These are phyloP conservation scores for Vigna radiata DNA, from an alignment of 306 rosid genomes.

Conservation along the genomic window DNA sequence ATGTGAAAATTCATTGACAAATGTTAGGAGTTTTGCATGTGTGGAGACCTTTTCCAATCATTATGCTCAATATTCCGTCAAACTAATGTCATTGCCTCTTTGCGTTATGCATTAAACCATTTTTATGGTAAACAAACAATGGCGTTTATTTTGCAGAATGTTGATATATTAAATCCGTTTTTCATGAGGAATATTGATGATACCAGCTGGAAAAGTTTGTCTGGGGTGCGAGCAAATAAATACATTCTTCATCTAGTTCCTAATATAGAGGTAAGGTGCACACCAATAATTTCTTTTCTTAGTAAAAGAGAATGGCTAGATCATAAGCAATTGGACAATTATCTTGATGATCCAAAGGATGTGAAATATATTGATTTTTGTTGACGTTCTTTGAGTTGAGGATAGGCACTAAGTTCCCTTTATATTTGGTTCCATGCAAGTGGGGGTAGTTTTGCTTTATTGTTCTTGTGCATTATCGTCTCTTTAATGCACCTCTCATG, in stretches of 20 bases:
- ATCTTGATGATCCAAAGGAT: constrained; percentile 7
- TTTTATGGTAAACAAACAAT: background rate
- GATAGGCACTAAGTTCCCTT: background rate
- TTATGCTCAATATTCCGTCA: constrained; percentile 13
- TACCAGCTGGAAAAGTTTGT: constrained; percentile 64
- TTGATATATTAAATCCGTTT: constrained; percentile 56
- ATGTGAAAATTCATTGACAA: background rate
- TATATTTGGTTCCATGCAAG: constrained; percentile 8
- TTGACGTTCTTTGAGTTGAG: background rate
- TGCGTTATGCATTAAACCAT: background rate
- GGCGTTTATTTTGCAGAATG: constrained; percentile 40
- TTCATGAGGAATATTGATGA: constrained; percentile 52
- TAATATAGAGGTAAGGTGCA: constrained; percentile 52
- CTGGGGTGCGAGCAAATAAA: constrained; percentile 59
- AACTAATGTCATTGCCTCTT: constrained; percentile 33
- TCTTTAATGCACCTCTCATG: constrained; percentile 31
- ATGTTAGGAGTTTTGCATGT: background rate
- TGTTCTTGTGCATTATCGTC: constrained; percentile 26
- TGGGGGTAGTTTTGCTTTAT: constrained; percentile 29
- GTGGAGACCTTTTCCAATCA: constrained; percentile 2
- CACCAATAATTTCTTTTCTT: constrained; percentile 4
- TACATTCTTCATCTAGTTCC: constrained; percentile 57
- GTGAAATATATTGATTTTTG: background rate
- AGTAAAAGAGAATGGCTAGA: background rate
- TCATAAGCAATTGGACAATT: background rate